phyloP scores from a whole-genome alignment of 2,329 filamentous ascomycete genomes.

The Paecilomyces dactylethromorphus region DNA sequence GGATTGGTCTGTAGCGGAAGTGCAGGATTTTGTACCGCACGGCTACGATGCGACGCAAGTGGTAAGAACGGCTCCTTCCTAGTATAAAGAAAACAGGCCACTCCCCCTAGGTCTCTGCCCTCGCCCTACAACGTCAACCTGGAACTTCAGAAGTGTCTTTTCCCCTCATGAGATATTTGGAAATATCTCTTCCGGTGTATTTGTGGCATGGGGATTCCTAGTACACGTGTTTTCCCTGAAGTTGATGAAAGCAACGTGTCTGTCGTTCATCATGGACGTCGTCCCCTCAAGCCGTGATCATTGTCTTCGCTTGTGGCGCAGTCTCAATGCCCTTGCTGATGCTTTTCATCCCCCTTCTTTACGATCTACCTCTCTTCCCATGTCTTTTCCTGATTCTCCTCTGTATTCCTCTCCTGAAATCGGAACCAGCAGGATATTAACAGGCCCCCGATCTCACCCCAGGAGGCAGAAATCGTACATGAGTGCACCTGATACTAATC shows the following conservation, averaged over 20 bases:
- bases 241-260: background rate
- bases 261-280: background rate
- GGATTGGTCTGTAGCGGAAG: slow-evolving; percentile 40
- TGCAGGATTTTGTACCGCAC: slow-evolving; percentile 49
- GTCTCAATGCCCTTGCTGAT: slow-evolving; percentile 17
- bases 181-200: background rate
- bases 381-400: slow-evolving; percentile 3
- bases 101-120: slow-evolving; percentile 1
- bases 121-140: background rate
- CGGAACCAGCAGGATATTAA: background rate
- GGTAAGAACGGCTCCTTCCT: slow-evolving; percentile 32
- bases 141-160: background rate
- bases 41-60: slow-evolving; percentile 44
- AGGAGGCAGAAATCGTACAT: slow-evolving; percentile 7
- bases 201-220: background rate
- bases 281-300: background rate
- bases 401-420: slow-evolving; percentile 1
- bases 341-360: slow-evolving; percentile 13
- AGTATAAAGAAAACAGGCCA: background rate
- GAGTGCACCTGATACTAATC: slow-evolving; percentile 10
- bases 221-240: background rate
- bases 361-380: slow-evolving; percentile 8
- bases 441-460: background rate
- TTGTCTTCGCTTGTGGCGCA: slow-evolving; percentile 4
- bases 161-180: background rate